Evolutionary conservation across 2,329 filamentous ascomycete species (phyloP), one percentile per base, ranked within the genome.

Genomic region (Penicillium verrucosum): DNA sequence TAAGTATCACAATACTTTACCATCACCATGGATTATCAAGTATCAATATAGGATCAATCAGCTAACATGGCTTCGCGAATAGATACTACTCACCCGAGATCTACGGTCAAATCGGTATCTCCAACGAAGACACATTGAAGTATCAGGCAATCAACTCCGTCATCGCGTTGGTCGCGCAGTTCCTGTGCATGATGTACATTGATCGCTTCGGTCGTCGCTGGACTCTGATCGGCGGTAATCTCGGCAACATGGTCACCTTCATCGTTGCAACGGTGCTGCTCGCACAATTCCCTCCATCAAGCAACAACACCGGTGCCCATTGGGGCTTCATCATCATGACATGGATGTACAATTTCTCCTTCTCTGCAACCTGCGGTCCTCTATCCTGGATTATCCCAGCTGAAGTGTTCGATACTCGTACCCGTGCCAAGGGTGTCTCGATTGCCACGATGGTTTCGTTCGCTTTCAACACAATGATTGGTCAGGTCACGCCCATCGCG

Each of bases 281-380:
- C 10, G 82, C 81, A 10, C 70, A 72, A 71, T 92, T 87, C 71
- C 88, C 88, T 1, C 83, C 88, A 1, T 77, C 80, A 2, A 72
- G 71, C 1, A 73, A 71, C 45, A 75, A 78, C 60, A 61, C 51
- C n/a, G 65, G 69, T 56, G 60, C 69, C 21, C 68, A 71, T 56
- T 70, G 69, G 69, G 68, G 84, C 1, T 93, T 92, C 73, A 92
- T 92, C 59, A 79, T 83, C 54, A 82, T 85, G 65, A 92, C 89
- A 1, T 92, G 89, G 89, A 70, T 89, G 1, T 92, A 90, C 80
- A 92, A 92, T 75, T 88, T 91, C 76, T 87, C 81, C 41, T 92
- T 90, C 79, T 87, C 82, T 4, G 81, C 82, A 34, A 88, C 87
- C 2, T 89, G 86, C 57, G 89, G 89, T 23, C 88, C 89, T 0